Evolutionary conservation across 495 filamentous ascomycete genomes (phyloP).

Genomic region (Penicillium mononematosum): DNA sequence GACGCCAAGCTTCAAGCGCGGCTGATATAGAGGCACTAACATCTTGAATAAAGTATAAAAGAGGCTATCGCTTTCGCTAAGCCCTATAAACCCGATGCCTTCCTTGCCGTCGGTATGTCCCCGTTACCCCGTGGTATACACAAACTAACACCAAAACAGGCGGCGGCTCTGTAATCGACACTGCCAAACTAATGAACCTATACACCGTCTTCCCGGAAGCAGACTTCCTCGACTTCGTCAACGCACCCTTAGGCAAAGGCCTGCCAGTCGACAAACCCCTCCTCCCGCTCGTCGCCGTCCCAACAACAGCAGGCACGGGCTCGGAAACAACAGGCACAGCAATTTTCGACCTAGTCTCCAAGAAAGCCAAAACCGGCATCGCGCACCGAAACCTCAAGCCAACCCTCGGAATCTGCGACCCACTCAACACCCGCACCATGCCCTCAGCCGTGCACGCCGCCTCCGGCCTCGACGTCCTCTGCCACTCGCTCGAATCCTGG

Average conservation of each 20-base stretch:
- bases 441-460: conserved; percentile 84
- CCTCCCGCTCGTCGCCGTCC: conserved; percentile 83
- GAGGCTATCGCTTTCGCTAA: conserved; percentile 85
- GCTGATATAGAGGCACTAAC: background rate
- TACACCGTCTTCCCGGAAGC: conserved; percentile 85
- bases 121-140: background rate
- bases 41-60: conserved; percentile 57
- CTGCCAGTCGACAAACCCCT: conserved; percentile 77
- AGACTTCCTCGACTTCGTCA: conserved; percentile 95
- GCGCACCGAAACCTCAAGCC: conserved; percentile 94
- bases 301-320: conserved; percentile 93
- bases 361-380: conserved; percentile 90
- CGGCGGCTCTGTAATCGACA: conserved; percentile 87
- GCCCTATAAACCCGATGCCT: conserved; percentile 76
- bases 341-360: conserved; percentile 90
- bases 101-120: conserved; percentile 78
- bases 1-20: background rate
- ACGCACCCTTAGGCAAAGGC: conserved; percentile 88
- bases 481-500: conserved; percentile 90
- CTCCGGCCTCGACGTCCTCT: conserved; percentile 91
- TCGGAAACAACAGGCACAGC: conserved; percentile 96
- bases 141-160: conserved; percentile 25
- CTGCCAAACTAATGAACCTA: conserved; percentile 96
- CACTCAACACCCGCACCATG: conserved; percentile 93
- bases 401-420: conserved; percentile 93